A percentile compares a stretch with the other conserved stretches of the same genome.
These are phyloP conservation scores for Pyrenula aspistea DNA, from an alignment of 495 filamentous ascomycete genomes.

Conservation along the genomic window DNA sequence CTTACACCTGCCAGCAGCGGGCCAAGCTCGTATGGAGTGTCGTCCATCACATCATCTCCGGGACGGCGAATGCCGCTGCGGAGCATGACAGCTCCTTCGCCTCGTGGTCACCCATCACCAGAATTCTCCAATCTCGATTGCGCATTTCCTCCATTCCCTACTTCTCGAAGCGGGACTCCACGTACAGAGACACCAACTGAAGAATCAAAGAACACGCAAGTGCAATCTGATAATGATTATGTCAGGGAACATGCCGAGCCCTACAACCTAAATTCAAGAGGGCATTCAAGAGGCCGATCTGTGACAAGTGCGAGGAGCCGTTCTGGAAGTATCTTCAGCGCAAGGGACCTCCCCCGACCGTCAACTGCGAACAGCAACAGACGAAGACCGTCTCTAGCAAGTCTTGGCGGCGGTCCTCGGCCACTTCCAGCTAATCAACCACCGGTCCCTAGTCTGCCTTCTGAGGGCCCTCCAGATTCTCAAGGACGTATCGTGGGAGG, in stretches of 20 bases:
- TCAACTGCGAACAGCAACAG: constrained; percentile 21
- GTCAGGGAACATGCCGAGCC: constrained; percentile 1
- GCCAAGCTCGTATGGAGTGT: constrained; percentile 25
- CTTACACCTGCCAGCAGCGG: constrained; percentile 46
- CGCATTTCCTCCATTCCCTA: constrained; percentile 51
- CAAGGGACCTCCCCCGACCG: constrained; percentile 9
- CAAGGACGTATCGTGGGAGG: background rate
- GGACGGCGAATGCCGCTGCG: constrained; percentile 29
- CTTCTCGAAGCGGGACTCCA: constrained; percentile 17
- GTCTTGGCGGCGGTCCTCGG: constrained; percentile 19
- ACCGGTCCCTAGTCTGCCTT: constrained; percentile 16
- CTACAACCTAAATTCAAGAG: background rate
- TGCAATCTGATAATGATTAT: background rate
- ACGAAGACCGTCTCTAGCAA: constrained; percentile 25
- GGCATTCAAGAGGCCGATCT: background rate
- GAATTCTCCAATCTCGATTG: constrained; percentile 40
- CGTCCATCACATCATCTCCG: constrained; percentile 34
- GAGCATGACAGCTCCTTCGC: constrained; percentile 34
- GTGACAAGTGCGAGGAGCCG: constrained; percentile 22
- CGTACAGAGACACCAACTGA: constrained; percentile 20
- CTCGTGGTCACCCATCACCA: constrained; percentile 27
- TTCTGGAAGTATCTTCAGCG: constrained; percentile 13
- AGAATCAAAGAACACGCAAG: background rate
- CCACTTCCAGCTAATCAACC: constrained; percentile 25
- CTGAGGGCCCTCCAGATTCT: too few species aligned